Percentiles rank a stretch among this genome's conserved stretches.
These are phyloP conservation scores for Dispira parvispora DNA, from an alignment of 192 early-diverging fungal genomes.

Conservation along the genomic window DNA sequence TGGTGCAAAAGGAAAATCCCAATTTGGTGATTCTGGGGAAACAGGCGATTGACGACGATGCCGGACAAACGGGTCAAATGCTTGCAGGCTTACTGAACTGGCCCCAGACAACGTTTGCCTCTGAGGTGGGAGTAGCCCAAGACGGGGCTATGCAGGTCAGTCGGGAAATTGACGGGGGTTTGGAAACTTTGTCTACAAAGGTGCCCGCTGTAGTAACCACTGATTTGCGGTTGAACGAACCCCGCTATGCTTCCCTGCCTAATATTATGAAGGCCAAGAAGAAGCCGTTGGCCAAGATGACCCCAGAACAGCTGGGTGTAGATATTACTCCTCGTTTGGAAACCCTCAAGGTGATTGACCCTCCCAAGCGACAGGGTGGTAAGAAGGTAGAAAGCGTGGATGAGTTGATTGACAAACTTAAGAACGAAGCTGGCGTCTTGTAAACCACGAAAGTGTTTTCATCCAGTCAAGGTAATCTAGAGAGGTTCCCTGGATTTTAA, in stretches of 20 bases:
- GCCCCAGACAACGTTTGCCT: slow-evolving; percentile 96
- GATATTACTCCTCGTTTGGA: slow-evolving; percentile 70
- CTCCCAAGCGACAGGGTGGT: slow-evolving; percentile 82
- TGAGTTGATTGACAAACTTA: slow-evolving; percentile 79
- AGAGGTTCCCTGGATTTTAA: too few relatives aligned
- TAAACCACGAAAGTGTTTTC: slow-evolving; percentile 16
- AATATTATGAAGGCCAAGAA: slow-evolving; percentile 83
- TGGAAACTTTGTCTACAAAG: slow-evolving; percentile 70
- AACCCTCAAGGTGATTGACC: slow-evolving; percentile 82
- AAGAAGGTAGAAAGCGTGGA: slow-evolving; percentile 84
- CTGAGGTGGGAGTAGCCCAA: slow-evolving; percentile 67
- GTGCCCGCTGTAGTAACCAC: slow-evolving; percentile 91
- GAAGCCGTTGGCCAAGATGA: slow-evolving; percentile 73
- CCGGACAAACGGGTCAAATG: slow-evolving; percentile 97
- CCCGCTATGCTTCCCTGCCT: slow-evolving; percentile 83
- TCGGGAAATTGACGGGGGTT: slow-evolving; percentile 94
- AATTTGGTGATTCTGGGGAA: slow-evolving; percentile 92
- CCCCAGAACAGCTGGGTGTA: slow-evolving; percentile 63
- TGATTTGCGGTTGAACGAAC: slow-evolving; percentile 90
- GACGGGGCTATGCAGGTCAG: slow-evolving; percentile 58
- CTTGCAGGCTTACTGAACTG: slow-evolving; percentile 85
- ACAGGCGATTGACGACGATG: slow-evolving; percentile 98
- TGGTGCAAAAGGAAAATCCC: slow-evolving; percentile 79
- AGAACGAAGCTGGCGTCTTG: slow-evolving; percentile 59
- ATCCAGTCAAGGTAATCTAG: too few relatives aligned